Evolutionary conservation across 768 basidiomycete species (phyloP).

Genomic region (Sarcodon aspratus): DNA sequence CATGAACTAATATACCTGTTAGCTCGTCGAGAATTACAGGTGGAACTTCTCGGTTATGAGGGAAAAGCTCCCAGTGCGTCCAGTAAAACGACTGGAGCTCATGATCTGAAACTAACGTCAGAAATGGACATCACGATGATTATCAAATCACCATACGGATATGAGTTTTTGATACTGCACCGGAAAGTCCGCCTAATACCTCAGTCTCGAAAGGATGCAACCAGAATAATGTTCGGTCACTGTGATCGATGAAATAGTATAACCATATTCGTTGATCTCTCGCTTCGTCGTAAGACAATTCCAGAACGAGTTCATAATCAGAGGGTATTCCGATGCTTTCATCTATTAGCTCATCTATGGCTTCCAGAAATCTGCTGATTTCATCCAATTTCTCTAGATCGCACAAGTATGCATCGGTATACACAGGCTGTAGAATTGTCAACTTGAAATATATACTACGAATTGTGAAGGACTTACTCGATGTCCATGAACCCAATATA

Average conservation of each 20-base stretch:
- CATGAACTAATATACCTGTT: slow-evolving; percentile 23
- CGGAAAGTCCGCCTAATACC: too few species aligned
- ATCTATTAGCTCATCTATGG: background rate
- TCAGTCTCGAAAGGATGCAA: slow-evolving; percentile 30
- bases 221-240: slow-evolving; percentile 36
- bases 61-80: slow-evolving; percentile 20
- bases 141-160: slow-evolving; percentile 10
- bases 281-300: background rate
- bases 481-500: background rate
- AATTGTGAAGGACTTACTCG: too few species aligned
- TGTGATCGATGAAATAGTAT: slow-evolving; percentile 43
- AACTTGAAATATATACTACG: too few species aligned
- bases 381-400: background rate
- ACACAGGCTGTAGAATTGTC: background rate
- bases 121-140: slow-evolving; percentile 11
- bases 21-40: slow-evolving; percentile 15
- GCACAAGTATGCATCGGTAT: background rate
- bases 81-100: slow-evolving; percentile 1
- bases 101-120: background rate
- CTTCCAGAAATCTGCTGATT: background rate
- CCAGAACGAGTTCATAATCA: background rate
- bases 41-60: slow-evolving; percentile 1
- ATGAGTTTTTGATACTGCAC: slow-evolving; percentile 5
- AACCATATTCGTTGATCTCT: slow-evolving; percentile 4
- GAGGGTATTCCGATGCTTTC: background rate